Conservation (phyloP, 2,329 filamentous ascomycete species). For the Penicillium rolfsii region DNA sequence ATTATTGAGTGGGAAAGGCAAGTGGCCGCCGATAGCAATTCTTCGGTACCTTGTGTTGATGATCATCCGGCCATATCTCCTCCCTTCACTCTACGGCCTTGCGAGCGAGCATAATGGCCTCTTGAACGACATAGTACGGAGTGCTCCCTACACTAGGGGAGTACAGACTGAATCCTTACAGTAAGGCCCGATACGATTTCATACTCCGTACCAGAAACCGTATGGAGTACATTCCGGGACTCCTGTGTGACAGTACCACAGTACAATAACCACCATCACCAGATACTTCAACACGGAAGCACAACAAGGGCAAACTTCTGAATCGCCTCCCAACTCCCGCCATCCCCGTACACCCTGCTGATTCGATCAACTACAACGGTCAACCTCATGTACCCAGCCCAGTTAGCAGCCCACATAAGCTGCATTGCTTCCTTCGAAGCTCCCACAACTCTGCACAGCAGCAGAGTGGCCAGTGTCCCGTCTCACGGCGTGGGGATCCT, state of each 20-base stretch:
- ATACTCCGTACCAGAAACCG: neutral
- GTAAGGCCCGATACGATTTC: neutral
- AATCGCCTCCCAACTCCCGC: neutral
- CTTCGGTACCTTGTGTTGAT: neutral
- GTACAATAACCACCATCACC: neutral
- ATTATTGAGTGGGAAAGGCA: neutral
- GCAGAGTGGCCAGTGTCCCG: slow-evolving; percentile 9
- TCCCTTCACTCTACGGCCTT: neutral
- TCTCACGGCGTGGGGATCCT: slow-evolving; percentile 8
- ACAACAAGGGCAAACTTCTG: neutral
- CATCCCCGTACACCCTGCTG: neutral
- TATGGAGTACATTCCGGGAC: neutral
- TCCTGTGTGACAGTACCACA: neutral
- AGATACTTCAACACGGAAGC: neutral
- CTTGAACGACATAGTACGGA: neutral
- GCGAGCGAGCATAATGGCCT: neutral
- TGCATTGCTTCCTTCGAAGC: neutral
- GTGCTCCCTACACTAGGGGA: too few species aligned
- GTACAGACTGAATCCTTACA: too few species aligned
- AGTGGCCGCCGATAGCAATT: neutral
- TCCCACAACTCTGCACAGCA: neutral
- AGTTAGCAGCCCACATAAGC: neutral
- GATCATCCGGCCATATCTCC: neutral
- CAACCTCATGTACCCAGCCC: neutral
- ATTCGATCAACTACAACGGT: neutral